A percentile compares a stretch with the other conserved stretches of the same genome.
Conservation (phyloP, 2,329 filamentous ascomycete genomes). For the Ceratocystis diversiconidia region DNA sequence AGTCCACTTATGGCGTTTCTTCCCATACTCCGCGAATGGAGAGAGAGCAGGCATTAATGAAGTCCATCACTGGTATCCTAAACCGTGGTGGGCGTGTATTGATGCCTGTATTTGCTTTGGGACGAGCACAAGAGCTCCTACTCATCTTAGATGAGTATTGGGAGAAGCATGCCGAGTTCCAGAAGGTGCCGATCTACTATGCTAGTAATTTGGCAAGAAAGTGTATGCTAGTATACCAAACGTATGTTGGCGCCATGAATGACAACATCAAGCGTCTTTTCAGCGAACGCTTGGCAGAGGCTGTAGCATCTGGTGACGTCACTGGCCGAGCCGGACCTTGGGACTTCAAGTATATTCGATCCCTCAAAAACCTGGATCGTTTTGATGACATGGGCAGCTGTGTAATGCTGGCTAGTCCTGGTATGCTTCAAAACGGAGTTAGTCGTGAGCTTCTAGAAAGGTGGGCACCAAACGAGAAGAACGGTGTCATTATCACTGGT, state of each 20-base stretch:
- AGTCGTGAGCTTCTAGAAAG: conserved; percentile 83
- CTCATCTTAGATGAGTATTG: conserved; percentile 96
- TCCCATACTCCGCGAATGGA: conserved; percentile 84
- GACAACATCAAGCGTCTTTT: conserved; percentile 98
- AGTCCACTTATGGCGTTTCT: conserved; percentile 92
- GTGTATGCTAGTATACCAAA: conserved; percentile 98
- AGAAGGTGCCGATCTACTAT: conserved; percentile 92
- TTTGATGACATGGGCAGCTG: conserved; percentile 94
- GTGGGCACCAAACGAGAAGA: conserved; percentile 92
- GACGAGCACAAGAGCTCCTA: conserved; percentile 82
- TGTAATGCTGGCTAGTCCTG: conserved; percentile 92
- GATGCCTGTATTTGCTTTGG: conserved; percentile 90
- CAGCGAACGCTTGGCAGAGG: conserved; percentile 78
- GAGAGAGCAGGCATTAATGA: conserved; percentile 87
- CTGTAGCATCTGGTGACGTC: conserved; percentile 63
- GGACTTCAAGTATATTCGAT: conserved; percentile 92
- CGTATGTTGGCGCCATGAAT: conserved; percentile 97
- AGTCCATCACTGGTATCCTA: conserved; percentile 78
- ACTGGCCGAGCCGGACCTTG: conserved; percentile 73
- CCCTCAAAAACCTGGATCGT: conserved; percentile 79
- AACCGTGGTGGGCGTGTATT: conserved; percentile 85
- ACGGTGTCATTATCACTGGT: conserved; percentile 96
- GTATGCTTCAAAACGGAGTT: conserved; percentile 96
- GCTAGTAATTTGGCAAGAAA: conserved; percentile 87
- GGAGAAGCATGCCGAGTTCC: conserved; percentile 74